A percentile compares a stretch with the other conserved stretches of the same genome.
Conservation (phyloP, 2,329 filamentous ascomycete species). For the Polychaeton citri region DNA sequence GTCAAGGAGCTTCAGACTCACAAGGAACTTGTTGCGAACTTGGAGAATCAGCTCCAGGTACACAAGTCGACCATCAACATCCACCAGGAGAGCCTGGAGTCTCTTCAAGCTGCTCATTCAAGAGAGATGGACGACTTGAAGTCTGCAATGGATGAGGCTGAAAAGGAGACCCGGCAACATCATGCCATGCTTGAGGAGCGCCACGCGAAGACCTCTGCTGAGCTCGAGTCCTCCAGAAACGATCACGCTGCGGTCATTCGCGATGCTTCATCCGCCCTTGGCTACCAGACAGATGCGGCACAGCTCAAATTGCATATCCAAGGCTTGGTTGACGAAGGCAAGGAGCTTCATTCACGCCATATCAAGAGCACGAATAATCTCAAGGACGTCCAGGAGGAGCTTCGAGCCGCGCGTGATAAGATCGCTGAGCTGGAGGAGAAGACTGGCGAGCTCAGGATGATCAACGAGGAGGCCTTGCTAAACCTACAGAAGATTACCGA, state of each 20-base stretch:
- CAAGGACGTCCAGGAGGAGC: conserved; percentile 27
- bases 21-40: conserved; percentile 37
- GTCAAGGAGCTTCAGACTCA: conserved; percentile 39
- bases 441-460: conserved; percentile 31
- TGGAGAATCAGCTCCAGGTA: conserved; percentile 43
- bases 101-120: conserved; percentile 40
- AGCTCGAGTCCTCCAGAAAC: conserved; percentile 47
- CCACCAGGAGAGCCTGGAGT: conserved; percentile 40
- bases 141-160: conserved; percentile 33
- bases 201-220: conserved; percentile 19
- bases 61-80: conserved; percentile 42
- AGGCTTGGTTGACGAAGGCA: conserved; percentile 31
- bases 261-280: conserved; percentile 49
- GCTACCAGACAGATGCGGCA: conserved; percentile 42
- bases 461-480: conserved; percentile 42
- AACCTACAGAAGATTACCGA: conserved; percentile 44
- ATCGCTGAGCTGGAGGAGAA: conserved; percentile 28
- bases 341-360: conserved; percentile 28
- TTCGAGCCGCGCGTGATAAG: conserved; percentile 26
- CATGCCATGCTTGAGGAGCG: conserved; percentile 22
- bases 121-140: conserved; percentile 49
- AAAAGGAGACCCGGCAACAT: conserved; percentile 20
- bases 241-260: conserved; percentile 47
- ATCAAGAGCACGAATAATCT: conserved; percentile 31
- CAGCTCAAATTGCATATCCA: conserved; percentile 30